Conservation (phyloP, 352 stramenopile genomes). For the Phytopythium delawarense region DNA sequence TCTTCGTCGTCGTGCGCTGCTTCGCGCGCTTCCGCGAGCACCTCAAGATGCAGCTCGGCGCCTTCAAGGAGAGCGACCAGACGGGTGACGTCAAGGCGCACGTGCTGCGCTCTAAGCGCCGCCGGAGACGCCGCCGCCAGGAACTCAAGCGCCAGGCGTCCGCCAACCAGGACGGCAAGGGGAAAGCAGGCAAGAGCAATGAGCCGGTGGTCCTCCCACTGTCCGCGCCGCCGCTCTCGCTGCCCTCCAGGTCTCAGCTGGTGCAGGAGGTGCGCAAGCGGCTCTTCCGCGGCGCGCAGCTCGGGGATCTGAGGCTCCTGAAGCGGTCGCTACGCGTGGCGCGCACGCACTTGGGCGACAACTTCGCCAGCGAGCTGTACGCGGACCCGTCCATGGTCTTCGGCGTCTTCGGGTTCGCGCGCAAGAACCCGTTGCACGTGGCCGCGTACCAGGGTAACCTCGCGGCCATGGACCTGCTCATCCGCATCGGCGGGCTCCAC, state of each 20-base stretch:
- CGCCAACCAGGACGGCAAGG: neutral
- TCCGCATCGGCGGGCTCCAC: conserved; percentile 40
- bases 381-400: conserved; percentile 60
- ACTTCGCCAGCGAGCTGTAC: conserved; percentile 64
- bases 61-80: conserved; percentile 79
- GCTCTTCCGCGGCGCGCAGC: conserved; percentile 66
- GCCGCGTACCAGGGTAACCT: conserved; percentile 79
- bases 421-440: conserved; percentile 85
- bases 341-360: conserved; percentile 36
- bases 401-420: conserved; percentile 66
- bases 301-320: conserved; percentile 60
- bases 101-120: conserved; percentile 53
- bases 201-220: conserved; percentile 3
- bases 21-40: conserved; percentile 81
- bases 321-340: conserved; percentile 54
- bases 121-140: conserved; percentile 31
- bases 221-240: neutral
- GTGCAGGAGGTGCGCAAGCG: conserved; percentile 60
- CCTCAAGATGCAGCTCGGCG: conserved; percentile 80
- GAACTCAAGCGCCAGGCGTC: conserved; percentile 21
- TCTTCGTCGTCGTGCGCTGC: conserved; percentile 61
- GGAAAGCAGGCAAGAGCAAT: conserved; percentile 7
- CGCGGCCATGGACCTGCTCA: conserved; percentile 61
- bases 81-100: conserved; percentile 74
- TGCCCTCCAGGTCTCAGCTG: conserved; percentile 22